Conservation (phyloP, 352 stramenopile genomes). For the Globisporangium ultimum region DNA sequence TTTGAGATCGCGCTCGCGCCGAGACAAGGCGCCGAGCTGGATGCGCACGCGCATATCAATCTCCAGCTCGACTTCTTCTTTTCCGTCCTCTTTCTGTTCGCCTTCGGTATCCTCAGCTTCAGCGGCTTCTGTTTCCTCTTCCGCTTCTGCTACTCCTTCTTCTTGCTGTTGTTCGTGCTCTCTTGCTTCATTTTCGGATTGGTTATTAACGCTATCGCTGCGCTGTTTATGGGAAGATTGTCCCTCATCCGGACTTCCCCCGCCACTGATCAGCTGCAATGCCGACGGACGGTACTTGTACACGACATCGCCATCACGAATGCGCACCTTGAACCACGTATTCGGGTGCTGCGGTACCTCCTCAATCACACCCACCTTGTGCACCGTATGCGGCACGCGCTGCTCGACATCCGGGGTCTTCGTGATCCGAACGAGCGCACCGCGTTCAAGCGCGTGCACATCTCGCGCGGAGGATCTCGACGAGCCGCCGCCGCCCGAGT, state of each 20-base stretch:
- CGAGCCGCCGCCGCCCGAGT: neutral
- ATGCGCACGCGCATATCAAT: constrained; percentile 54
- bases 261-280: constrained; percentile 41
- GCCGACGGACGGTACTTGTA: constrained; percentile 86
- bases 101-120: constrained; percentile 26
- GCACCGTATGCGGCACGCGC: constrained; percentile 72
- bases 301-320: constrained; percentile 79
- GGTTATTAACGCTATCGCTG: constrained; percentile 1
- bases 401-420: constrained; percentile 80
- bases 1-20: constrained; percentile 58
- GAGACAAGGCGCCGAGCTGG: constrained; percentile 40
- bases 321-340: constrained; percentile 85
- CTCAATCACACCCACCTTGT: constrained; percentile 79
- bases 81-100: constrained; percentile 42
- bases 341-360: constrained; percentile 82
- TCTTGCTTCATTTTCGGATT: constrained; percentile 15
- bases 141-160: constrained; percentile 2
- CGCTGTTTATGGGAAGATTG: constrained; percentile 3
- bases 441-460: constrained; percentile 51
- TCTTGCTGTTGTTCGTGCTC: constrained; percentile 12
- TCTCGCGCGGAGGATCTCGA: constrained; percentile 20
- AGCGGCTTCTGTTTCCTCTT: constrained; percentile 23
- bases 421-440: constrained; percentile 64
- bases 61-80: constrained; percentile 36
- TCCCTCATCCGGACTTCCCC: neutral